A percentile compares a stretch with the other conserved stretches of the same genome.
These are phyloP conservation scores for Adansonia gregorii DNA, from an alignment of 441 rosid genomes.

Conservation along the genomic window DNA sequence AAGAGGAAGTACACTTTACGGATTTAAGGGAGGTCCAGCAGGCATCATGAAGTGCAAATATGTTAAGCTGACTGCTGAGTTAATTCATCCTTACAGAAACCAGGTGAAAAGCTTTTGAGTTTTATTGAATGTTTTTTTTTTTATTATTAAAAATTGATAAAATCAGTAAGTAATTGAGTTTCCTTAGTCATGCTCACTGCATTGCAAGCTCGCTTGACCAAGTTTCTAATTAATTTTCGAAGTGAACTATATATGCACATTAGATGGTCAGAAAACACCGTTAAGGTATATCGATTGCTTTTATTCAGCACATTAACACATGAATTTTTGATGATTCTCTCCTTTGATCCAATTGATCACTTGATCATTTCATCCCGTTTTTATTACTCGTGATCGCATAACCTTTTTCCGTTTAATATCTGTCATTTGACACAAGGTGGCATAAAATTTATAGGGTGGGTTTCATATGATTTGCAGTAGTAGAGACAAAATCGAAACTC, in stretches of 20 bases:
- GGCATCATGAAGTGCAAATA: constrained; percentile 91
- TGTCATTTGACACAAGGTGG: constrained; percentile 7
- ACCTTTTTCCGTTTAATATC: neutral
- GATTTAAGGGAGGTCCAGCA: constrained; percentile 95
- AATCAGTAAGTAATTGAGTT: neutral
- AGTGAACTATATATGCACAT: neutral
- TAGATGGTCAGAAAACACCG: neutral
- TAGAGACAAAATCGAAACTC: constrained; percentile 94
- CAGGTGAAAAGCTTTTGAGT: constrained; percentile 51
- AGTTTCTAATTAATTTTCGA: neutral
- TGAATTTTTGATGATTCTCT: neutral
- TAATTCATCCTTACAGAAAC: constrained; percentile 74
- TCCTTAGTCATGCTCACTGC: neutral
- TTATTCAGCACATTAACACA: neutral
- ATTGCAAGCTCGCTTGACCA: neutral
- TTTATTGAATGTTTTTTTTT: neutral
- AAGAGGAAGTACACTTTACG: constrained; percentile 77
- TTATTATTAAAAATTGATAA: neutral
- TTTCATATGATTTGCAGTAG: constrained; percentile 99
- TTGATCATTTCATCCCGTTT: neutral
- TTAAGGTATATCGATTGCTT: neutral
- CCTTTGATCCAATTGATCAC: no score
- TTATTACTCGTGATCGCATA: neutral
- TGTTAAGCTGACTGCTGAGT: constrained; percentile 67
- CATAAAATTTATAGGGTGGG: constrained; percentile 64